phyloP scores from a whole-genome alignment of 805 yeast genomes.

The Yarrowia deformans region DNA sequence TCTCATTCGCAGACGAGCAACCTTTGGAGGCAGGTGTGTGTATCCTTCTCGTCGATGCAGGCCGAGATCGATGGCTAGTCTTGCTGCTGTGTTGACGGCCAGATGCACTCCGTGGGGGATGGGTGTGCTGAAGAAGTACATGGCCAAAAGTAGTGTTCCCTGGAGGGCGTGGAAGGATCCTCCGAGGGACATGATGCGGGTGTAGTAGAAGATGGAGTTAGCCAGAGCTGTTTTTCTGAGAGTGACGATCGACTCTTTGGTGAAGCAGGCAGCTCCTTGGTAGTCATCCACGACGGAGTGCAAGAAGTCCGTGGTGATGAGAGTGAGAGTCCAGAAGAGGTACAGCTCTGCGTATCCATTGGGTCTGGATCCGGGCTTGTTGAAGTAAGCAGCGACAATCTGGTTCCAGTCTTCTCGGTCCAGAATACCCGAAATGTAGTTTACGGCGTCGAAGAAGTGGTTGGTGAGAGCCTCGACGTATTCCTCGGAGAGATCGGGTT shows the following conservation, averaged over 20 bases:
- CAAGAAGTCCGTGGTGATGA: constrained; percentile 16
- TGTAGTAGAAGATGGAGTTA: constrained; percentile 61
- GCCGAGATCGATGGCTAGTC: constrained; percentile 65
- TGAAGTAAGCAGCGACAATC: constrained; percentile 1
- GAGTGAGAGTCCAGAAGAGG: constrained; percentile 29
- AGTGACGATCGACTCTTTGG: background rate
- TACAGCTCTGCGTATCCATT: constrained; percentile 31
- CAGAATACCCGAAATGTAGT: constrained; percentile 19
- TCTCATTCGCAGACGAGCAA: constrained; percentile 52
- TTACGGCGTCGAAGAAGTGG: constrained; percentile 24
- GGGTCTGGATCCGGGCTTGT: constrained; percentile 15
- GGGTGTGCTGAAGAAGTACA: constrained; percentile 46
- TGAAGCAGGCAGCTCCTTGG: background rate
- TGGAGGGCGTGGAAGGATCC: constrained; percentile 62
- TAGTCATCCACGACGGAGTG: constrained; percentile 5
- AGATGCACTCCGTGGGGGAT: constrained; percentile 50
- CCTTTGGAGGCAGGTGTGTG: constrained; percentile 51
- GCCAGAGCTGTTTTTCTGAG: constrained; percentile 42
- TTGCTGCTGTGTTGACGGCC: constrained; percentile 55
- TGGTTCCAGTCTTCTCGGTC: constrained; percentile 33
- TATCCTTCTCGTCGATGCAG: constrained; percentile 59
- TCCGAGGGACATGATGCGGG: constrained; percentile 57
- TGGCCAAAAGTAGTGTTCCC: constrained; percentile 58
- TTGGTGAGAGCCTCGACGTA: background rate
- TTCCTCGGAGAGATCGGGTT: background rate